Conservation (phyloP, 2,329 filamentous ascomycete species). For the Diaporthe helianthi region DNA sequence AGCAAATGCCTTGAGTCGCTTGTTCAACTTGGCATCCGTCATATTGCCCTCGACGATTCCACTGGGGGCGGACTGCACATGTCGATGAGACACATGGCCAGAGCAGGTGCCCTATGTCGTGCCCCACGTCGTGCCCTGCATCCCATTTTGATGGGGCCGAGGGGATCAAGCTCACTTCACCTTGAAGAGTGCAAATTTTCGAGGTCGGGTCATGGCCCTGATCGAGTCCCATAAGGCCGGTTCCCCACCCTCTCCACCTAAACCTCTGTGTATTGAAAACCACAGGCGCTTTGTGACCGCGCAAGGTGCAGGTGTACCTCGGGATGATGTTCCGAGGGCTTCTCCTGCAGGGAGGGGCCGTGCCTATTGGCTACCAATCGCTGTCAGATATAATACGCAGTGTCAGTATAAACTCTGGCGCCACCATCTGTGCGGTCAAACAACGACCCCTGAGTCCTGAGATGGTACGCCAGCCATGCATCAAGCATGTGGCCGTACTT, state of each 20-base stretch:
- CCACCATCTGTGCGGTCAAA: slow-evolving; percentile 21
- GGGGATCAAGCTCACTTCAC: not conserved
- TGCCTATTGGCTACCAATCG: slow-evolving; percentile 26
- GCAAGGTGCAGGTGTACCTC: slow-evolving; percentile 11
- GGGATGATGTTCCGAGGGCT: slow-evolving; percentile 19
- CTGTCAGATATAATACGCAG: slow-evolving; percentile 21
- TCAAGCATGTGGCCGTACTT: not conserved
- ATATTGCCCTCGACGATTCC: slow-evolving; percentile 9
- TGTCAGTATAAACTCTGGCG: slow-evolving; percentile 25
- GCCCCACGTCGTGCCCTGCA: slow-evolving; percentile 18
- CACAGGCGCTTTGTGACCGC: slow-evolving; percentile 6
- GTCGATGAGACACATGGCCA: slow-evolving; percentile 10
- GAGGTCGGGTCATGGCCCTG: not conserved
- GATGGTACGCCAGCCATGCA: not conserved
- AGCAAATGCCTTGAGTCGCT: slow-evolving; percentile 3
- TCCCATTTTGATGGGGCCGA: not conserved
- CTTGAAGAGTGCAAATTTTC: not conserved
- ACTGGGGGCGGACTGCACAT: slow-evolving; percentile 3
- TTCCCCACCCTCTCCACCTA: not conserved
- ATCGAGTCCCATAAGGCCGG: slow-evolving; percentile 2
- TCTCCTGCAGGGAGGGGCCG: slow-evolving; percentile 23
- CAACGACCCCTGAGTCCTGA: slow-evolving; percentile 6
- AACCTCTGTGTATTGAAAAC: not conserved
- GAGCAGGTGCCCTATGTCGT: slow-evolving; percentile 18
- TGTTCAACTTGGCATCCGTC: slow-evolving; percentile 19